These are phyloP conservation scores for Claviceps capensis DNA, from an alignment of 2,329 filamentous ascomycete genomes.

Conservation along the genomic window DNA sequence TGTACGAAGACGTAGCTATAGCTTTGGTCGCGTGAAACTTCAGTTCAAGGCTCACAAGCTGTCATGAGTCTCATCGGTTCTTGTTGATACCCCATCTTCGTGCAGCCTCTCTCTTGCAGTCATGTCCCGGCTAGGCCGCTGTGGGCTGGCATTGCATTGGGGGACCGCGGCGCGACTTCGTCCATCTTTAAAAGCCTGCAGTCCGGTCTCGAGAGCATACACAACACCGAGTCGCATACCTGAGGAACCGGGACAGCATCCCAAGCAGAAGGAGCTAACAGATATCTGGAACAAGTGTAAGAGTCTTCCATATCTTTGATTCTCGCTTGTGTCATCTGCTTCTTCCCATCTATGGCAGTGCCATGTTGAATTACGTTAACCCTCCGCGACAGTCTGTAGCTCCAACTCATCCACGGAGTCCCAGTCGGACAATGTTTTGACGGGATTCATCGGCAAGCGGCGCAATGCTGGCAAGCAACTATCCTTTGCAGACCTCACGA, in stretches of 20 bases:
- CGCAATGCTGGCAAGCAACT: conserved; percentile 55
- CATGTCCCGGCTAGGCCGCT: conserved; percentile 14
- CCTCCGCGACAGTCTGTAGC: conserved; percentile 14
- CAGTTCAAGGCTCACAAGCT: neutral
- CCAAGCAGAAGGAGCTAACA: conserved; percentile 14
- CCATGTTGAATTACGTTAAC: neutral
- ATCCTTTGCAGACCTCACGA: conserved; percentile 50
- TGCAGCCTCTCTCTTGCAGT: conserved; percentile 8
- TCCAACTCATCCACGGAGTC: conserved; percentile 10
- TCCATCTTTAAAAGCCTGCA: conserved; percentile 4
- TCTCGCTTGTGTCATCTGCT: neutral
- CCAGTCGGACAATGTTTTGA: conserved; percentile 9
- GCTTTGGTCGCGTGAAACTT: no score
- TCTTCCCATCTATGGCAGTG: neutral
- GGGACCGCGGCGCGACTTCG: neutral
- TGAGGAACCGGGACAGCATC: conserved; percentile 1
- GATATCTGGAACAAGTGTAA: conserved; percentile 19
- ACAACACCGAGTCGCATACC: neutral
- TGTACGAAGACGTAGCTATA: neutral
- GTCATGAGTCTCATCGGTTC: neutral
- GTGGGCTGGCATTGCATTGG: conserved; percentile 11
- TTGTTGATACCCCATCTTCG: neutral
- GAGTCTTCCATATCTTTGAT: neutral
- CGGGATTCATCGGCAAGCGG: conserved; percentile 58
- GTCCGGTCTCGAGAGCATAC: conserved; percentile 7